phyloP scores from a whole-genome alignment of 495 filamentous ascomycete species.

The Trichodelitschia bisporula region DNA sequence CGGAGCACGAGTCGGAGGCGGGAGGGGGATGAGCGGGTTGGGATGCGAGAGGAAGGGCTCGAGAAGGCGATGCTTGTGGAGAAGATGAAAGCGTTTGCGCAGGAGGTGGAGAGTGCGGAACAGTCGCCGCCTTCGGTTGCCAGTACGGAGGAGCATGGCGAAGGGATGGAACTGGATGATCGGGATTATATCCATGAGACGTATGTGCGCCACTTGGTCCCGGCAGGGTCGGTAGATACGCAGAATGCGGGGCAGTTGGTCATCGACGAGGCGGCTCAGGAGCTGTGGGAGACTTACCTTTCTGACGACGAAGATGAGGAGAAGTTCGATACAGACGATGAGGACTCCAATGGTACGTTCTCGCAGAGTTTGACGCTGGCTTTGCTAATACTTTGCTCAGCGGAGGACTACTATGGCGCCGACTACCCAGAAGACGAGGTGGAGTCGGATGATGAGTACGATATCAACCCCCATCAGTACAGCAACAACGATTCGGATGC shows the following conservation, averaged over 20 bases:
- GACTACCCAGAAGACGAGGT: constrained; percentile 47
- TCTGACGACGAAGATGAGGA: constrained; percentile 27
- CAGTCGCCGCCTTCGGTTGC: no score
- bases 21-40: no score
- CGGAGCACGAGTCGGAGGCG: no score
- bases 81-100: no score
- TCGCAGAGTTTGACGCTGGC: not conserved
- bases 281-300: constrained; percentile 29
- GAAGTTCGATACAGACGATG: constrained; percentile 35
- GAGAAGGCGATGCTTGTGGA: no score
- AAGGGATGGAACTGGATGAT: no score
- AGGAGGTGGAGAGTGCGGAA: no score
- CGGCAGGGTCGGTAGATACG: constrained; percentile 3
- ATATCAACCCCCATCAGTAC: constrained; percentile 24
- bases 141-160: no score
- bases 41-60: no score
- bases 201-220: constrained; percentile 20
- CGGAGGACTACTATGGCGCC: constrained; percentile 39
- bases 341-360: constrained; percentile 31
- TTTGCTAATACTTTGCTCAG: constrained; percentile 16
- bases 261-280: constrained; percentile 31
- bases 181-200: constrained; percentile 37
- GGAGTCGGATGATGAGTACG: constrained; percentile 29
- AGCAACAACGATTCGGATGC: constrained; percentile 23
- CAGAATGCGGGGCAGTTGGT: constrained; percentile 31